Percentiles rank a stretch among this genome's conserved stretches.
phyloP scores from a whole-genome alignment of 164 flowering plant species.

The Aristolochia contorta region DNA sequence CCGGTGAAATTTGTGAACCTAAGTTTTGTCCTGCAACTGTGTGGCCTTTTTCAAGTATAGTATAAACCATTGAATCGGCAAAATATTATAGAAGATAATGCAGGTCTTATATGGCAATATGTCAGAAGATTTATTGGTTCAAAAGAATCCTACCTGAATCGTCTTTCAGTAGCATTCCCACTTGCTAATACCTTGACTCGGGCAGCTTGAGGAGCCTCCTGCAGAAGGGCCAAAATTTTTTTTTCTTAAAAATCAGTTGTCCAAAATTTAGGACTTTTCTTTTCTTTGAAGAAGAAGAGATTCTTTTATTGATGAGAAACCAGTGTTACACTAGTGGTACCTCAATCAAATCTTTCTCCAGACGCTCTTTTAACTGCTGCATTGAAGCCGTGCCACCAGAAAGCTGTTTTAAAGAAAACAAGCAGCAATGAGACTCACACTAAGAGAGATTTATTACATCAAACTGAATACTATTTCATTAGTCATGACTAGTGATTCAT shows the following conservation, averaged over 20 bases:
- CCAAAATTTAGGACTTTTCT: too few relatives aligned
- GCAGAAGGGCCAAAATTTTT: slow-evolving; percentile 1
- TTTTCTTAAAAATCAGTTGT: too few relatives aligned
- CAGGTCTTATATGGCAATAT: not conserved
- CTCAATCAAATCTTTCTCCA: slow-evolving; percentile 93
- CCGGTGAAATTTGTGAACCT: too few relatives aligned
- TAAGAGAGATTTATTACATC: not conserved
- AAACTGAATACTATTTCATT: not conserved
- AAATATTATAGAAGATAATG: too few relatives aligned
- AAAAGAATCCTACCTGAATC: slow-evolving; percentile 57
- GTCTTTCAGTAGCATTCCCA: slow-evolving; percentile 89
- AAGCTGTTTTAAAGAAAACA: slow-evolving; percentile 41
- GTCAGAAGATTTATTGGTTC: not conserved
- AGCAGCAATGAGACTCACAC: not conserved
- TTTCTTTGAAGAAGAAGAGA: too few relatives aligned
- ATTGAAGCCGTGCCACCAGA: slow-evolving; percentile 97
- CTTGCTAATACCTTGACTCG: slow-evolving; percentile 95
- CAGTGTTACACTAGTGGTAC: too few relatives aligned
- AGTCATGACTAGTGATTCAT: too few relatives aligned
- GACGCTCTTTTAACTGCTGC: slow-evolving; percentile 95
- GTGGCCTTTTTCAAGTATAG: too few relatives aligned
- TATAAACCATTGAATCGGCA: too few relatives aligned
- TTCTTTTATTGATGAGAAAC: too few relatives aligned
- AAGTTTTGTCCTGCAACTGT: too few relatives aligned
- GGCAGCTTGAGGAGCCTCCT: slow-evolving; percentile 98